These are phyloP conservation scores for Liquidambar formosana DNA, from an alignment of 164 flowering plant genomes.

Conservation along the genomic window DNA sequence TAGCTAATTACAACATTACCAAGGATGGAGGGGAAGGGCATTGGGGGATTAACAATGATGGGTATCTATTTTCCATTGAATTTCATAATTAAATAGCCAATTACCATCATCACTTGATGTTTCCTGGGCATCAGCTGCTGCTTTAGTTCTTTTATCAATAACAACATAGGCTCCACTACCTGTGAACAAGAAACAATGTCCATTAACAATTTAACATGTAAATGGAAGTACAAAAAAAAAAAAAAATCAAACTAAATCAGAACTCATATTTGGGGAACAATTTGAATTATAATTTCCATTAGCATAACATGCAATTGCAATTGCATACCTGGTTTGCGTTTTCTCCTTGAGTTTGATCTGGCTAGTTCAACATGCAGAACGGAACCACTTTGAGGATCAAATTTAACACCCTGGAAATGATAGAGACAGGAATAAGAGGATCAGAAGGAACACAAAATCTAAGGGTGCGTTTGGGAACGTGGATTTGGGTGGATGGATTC, in stretches of 20 bases:
- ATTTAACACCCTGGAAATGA: slow-evolving; percentile 65
- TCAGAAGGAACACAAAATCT: not conserved
- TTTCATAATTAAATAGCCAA: slow-evolving; percentile 1
- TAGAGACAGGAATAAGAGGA: not conserved
- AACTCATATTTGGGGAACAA: not conserved
- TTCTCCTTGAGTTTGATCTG: slow-evolving; percentile 80
- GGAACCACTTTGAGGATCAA: slow-evolving; percentile 78
- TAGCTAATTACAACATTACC: not conserved
- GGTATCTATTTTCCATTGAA: not conserved
- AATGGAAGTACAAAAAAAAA: not conserved
- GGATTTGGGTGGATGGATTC: too few relatives aligned
- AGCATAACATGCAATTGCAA: not conserved
- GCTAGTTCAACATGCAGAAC: slow-evolving; percentile 82
- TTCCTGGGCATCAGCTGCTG: slow-evolving; percentile 42
- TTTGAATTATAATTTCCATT: not conserved
- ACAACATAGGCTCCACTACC: slow-evolving; percentile 75
- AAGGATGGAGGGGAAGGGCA: not conserved
- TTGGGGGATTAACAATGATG: not conserved
- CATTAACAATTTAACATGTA: not conserved
- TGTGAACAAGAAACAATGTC: slow-evolving; percentile 27
- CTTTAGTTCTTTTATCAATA: slow-evolving; percentile 65
- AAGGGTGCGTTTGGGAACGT: too few relatives aligned
- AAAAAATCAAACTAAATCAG: slow-evolving; percentile 6
- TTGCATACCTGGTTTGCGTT: slow-evolving; percentile 52
- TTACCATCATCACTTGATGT: slow-evolving; percentile 76